Evolutionary conservation across 257 asterid genomes (phyloP).

Genomic region (Misopates orontium): DNA sequence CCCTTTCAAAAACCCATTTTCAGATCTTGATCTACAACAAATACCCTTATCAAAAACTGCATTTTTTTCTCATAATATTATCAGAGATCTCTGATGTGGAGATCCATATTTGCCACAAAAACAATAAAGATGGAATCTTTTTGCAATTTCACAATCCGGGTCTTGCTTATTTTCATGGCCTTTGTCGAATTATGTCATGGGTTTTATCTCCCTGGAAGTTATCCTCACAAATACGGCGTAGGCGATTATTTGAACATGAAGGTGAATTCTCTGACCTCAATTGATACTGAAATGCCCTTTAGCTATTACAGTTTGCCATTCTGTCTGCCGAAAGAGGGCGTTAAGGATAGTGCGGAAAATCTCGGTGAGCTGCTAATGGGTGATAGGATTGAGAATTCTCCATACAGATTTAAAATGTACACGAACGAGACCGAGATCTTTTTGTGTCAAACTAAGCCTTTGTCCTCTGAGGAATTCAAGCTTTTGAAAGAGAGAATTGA

Average conservation of each 20-base stretch:
- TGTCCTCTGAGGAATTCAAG: constrained; percentile 75
- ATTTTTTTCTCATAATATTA: not conserved
- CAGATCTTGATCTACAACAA: no score
- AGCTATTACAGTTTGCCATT: constrained; percentile 80
- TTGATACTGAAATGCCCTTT: constrained; percentile 76
- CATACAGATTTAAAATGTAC: constrained; percentile 75
- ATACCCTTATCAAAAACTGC: no score
- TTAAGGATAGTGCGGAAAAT: constrained; percentile 80
- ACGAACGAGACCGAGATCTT: constrained; percentile 68
- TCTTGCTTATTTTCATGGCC: constrained; percentile 41
- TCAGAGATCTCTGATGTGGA: no score
- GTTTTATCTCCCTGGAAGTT: constrained; percentile 86
- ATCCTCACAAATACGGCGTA: constrained; percentile 67
- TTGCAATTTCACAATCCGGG: constrained; percentile 53
- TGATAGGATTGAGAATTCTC: constrained; percentile 86
- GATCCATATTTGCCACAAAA: constrained; percentile 57
- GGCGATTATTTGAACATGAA: constrained; percentile 70
- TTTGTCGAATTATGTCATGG: constrained; percentile 51
- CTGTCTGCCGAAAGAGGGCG: constrained; percentile 64
- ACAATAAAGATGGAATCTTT: constrained; percentile 51
- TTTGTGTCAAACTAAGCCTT: constrained; percentile 65
- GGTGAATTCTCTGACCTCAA: constrained; percentile 81
- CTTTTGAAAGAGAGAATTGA: constrained; percentile 78
- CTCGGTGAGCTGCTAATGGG: constrained; percentile 93
- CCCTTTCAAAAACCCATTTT: no score